Percentiles rank a stretch among this genome's conserved stretches.
phyloP scores from a whole-genome alignment of 106 monocot genomes.

The Amphibolis antarctica region DNA sequence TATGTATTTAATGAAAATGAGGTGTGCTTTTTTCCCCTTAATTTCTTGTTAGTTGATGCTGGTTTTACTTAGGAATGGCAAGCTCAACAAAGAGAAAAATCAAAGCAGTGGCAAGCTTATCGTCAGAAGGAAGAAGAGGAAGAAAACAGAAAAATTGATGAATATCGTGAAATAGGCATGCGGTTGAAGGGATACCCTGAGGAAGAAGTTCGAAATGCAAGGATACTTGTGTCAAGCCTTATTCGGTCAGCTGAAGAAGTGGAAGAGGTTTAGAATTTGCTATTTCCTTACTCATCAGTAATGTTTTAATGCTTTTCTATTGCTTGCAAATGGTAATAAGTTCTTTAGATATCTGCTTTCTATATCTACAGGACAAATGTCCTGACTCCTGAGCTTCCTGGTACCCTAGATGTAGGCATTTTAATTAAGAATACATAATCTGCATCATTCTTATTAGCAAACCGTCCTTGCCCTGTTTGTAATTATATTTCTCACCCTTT shows the following conservation, averaged over 20 bases:
- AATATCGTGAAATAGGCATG: slow-evolving; percentile 85
- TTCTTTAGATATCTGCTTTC: no score
- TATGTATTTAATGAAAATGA: neutral
- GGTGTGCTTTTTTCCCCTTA: neutral
- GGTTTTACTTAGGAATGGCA: slow-evolving; percentile 73
- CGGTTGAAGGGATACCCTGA: slow-evolving; percentile 82
- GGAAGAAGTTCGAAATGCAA: slow-evolving; percentile 81
- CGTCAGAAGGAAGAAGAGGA: slow-evolving; percentile 66
- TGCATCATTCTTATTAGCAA: no score
- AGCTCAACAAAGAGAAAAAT: slow-evolving; percentile 68
- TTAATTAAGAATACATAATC: no score
- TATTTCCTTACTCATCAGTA: no score
- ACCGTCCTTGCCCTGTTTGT: no score
- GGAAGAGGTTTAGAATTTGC: slow-evolving; percentile 68
- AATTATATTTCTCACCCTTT: neutral
- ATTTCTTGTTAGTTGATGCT: neutral
- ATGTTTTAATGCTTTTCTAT: no score
- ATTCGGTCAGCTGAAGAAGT: slow-evolving; percentile 80
- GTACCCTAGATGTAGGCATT: no score
- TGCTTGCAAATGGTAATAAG: no score
- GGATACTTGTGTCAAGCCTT: slow-evolving; percentile 75
- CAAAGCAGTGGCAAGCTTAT: slow-evolving; percentile 81
- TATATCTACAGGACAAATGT: no score
- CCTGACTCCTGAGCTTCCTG: no score
- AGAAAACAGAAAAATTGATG: slow-evolving; percentile 50